These are phyloP conservation scores for Boletus semigastroideus DNA, from an alignment of 1,284 basidiomycete species.

Conservation along the genomic window DNA sequence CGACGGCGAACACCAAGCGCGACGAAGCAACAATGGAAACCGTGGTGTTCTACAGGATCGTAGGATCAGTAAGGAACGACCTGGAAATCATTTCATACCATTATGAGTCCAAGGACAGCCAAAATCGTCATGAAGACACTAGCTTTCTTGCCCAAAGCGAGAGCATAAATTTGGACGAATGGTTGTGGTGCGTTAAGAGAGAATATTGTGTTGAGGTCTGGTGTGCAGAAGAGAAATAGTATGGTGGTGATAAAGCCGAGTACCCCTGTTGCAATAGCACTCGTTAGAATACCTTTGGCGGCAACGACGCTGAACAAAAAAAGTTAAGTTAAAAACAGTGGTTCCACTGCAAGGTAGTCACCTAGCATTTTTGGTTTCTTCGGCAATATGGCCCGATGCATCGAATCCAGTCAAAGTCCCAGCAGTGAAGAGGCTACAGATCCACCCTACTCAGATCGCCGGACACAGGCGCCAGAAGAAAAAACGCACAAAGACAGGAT, in stretches of 20 bases:
- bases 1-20: slow-evolving; percentile 82
- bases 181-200: slow-evolving; percentile 79
- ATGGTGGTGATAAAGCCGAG: slow-evolving; percentile 76
- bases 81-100: slow-evolving; percentile 46
- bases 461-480: neutral
- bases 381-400: slow-evolving; percentile 85
- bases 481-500: slow-evolving; percentile 68
- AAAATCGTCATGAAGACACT: slow-evolving; percentile 83
- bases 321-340: neutral
- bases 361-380: slow-evolving; percentile 88
- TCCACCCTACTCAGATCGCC: slow-evolving; percentile 1
- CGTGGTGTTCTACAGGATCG: slow-evolving; percentile 67
- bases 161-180: slow-evolving; percentile 80
- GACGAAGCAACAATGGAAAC: slow-evolving; percentile 83
- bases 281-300: slow-evolving; percentile 74
- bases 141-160: slow-evolving; percentile 74
- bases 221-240: slow-evolving; percentile 84
- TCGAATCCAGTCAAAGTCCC: slow-evolving; percentile 86
- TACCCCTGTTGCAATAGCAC: slow-evolving; percentile 71
- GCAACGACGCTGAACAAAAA: slow-evolving; percentile 58
- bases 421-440: slow-evolving; percentile 71
- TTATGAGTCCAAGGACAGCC: slow-evolving; percentile 73
- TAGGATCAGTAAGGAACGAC: neutral
- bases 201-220: slow-evolving; percentile 72
- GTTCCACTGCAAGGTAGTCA: slow-evolving; percentile 23